Conservation (phyloP, 176 grass and related monocot species). For the Eleusine indica region DNA sequence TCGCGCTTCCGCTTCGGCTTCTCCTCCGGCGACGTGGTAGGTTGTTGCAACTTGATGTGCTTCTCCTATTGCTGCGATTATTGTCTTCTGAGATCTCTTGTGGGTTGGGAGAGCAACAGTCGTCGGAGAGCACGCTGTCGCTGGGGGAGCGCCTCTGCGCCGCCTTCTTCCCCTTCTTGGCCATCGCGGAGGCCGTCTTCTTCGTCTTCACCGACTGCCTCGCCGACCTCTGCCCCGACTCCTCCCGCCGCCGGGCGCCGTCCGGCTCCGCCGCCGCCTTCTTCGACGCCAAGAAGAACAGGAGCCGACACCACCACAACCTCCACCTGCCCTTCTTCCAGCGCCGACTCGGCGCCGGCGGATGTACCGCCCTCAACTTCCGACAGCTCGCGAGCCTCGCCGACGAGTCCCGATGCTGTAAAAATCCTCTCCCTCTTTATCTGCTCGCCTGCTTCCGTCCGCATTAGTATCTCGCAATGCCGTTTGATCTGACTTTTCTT, state of each 20-base stretch:
- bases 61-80: neutral
- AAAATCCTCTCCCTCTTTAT: neutral
- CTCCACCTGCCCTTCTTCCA: neutral
- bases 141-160: slow-evolving; percentile 70
- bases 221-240: slow-evolving; percentile 33
- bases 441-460: neutral
- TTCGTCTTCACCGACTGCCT: slow-evolving; percentile 68
- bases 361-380: slow-evolving; percentile 19
- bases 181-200: slow-evolving; percentile 57
- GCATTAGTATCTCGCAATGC: slow-evolving; percentile 2
- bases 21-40: slow-evolving; percentile 39
- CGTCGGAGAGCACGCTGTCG: slow-evolving; percentile 65
- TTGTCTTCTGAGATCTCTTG: neutral
- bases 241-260: slow-evolving; percentile 11
- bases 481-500: slow-evolving; percentile 18
- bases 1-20: slow-evolving; percentile 34
- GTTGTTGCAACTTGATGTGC: neutral
- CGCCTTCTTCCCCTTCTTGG: slow-evolving; percentile 54
- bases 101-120: slow-evolving; percentile 32
- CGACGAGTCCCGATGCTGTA: slow-evolving; percentile 78
- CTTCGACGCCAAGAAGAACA: slow-evolving; percentile 4
- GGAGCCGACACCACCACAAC: neutral
- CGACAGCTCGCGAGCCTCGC: slow-evolving; percentile 59
- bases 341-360: slow-evolving; percentile 1
- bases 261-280: neutral